These are phyloP conservation scores for Cystofilobasidium bisporidii DNA, from an alignment of 768 basidiomycete genomes.

Conservation along the genomic window DNA sequence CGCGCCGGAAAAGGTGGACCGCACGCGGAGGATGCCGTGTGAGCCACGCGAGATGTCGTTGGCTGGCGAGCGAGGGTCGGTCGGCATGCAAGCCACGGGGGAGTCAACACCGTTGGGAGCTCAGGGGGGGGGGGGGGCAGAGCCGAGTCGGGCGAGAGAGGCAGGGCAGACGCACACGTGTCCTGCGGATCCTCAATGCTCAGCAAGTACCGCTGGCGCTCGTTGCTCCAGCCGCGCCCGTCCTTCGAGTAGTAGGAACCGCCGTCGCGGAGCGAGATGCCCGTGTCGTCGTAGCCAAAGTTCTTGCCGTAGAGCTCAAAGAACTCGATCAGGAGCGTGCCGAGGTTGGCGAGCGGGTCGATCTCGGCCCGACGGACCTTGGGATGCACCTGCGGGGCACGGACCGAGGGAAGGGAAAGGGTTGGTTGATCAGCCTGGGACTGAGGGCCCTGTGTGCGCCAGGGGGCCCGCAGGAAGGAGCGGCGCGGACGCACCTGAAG, in stretches of 20 bases:
- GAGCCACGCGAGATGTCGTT: constrained; percentile 91
- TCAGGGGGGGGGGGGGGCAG: background rate
- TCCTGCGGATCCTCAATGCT: constrained; percentile 93
- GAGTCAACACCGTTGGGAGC: too few relatives aligned
- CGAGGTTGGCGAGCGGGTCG: constrained; percentile 74
- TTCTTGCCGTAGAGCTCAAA: constrained; percentile 87
- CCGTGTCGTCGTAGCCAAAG: constrained; percentile 78
- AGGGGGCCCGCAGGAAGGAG: too few relatives aligned
- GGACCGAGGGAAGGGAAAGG: background rate
- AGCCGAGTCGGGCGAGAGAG: background rate
- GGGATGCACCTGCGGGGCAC: constrained; percentile 66
- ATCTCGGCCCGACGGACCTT: constrained; percentile 83
- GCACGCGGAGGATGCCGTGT: constrained; percentile 70
- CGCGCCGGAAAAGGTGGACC: constrained; percentile 70
- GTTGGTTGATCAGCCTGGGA: background rate
- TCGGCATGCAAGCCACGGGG: too few relatives aligned
- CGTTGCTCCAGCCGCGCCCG: constrained; percentile 64
- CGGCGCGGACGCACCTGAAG: constrained; percentile 54
- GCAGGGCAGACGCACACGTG: constrained; percentile 51
- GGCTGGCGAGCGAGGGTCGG: too few relatives aligned
- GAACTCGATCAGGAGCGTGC: constrained; percentile 91
- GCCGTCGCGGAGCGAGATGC: constrained; percentile 76
- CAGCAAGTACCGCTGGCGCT: constrained; percentile 47
- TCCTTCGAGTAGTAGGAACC: constrained; percentile 82
- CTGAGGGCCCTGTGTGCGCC: too few relatives aligned